These are phyloP conservation scores for Komagataella mondaviorum DNA, from an alignment of 805 yeast species.

Conservation along the genomic window DNA sequence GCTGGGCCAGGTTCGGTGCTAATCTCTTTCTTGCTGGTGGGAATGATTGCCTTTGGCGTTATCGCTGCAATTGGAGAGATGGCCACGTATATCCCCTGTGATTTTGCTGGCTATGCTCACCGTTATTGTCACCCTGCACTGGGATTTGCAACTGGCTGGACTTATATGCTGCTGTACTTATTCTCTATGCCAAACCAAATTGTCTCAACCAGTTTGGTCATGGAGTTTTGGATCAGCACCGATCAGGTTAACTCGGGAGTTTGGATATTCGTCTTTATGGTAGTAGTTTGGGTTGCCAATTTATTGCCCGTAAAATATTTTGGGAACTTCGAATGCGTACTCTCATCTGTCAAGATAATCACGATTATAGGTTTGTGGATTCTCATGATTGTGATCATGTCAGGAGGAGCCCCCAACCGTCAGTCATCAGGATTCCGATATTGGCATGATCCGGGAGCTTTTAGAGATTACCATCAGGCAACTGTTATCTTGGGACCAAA, in stretches of 20 bases:
- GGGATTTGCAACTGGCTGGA: slow-evolving; percentile 43
- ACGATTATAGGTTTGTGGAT: slow-evolving; percentile 37
- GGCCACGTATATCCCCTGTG: slow-evolving; percentile 38
- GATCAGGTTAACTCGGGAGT: slow-evolving; percentile 41
- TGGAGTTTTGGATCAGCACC: slow-evolving; percentile 35
- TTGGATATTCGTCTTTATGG: slow-evolving; percentile 40
- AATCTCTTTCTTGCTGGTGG: slow-evolving; percentile 37
- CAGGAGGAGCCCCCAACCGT: slow-evolving; percentile 28
- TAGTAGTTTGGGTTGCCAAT: slow-evolving; percentile 34
- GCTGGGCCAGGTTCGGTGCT: slow-evolving; percentile 41
- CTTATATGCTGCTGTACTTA: slow-evolving; percentile 38
- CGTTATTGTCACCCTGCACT: slow-evolving; percentile 38
- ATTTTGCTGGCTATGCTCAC: slow-evolving; percentile 38
- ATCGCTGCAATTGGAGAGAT: slow-evolving; percentile 44
- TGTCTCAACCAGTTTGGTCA: slow-evolving; percentile 33
- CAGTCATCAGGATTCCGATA: slow-evolving; percentile 21
- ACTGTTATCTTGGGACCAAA: neutral
- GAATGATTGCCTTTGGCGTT: slow-evolving; percentile 38
- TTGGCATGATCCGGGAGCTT: slow-evolving; percentile 34
- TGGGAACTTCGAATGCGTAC: slow-evolving; percentile 44
- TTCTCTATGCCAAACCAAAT: slow-evolving; percentile 40
- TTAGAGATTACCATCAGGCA: slow-evolving; percentile 32
- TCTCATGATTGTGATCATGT: slow-evolving; percentile 30
- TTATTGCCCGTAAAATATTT: slow-evolving; percentile 36
- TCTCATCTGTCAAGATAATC: slow-evolving; percentile 33